Evolutionary conservation across 2,329 filamentous ascomycete genomes (phyloP).

Genomic region (Arthrobotrys megalospora): DNA sequence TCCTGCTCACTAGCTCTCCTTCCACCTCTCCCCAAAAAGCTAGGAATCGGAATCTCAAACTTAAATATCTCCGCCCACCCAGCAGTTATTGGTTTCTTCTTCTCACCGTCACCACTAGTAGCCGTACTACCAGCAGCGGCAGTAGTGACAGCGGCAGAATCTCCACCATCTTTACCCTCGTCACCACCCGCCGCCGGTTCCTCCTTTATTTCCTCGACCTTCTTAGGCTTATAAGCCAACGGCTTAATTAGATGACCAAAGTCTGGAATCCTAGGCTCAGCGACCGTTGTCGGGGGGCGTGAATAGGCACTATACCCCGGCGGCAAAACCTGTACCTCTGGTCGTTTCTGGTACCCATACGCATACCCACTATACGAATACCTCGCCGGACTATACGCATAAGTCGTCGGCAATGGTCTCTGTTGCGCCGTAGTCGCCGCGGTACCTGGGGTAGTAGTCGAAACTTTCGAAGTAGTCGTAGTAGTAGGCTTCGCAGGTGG

Average conservation of each 20-base stretch:
- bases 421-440: constrained; percentile 7
- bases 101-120: neutral
- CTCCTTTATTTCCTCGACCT: neutral
- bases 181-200: neutral
- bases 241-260: constrained; percentile 51
- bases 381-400: constrained; percentile 37
- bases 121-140: neutral
- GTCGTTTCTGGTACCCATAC: constrained; percentile 43
- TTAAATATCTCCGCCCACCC: constrained; percentile 42
- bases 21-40: constrained; percentile 28
- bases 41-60: constrained; percentile 52
- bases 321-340: constrained; percentile 45
- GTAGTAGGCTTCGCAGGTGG: constrained; percentile 4
- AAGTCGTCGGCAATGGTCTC: constrained; percentile 4
- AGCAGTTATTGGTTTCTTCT: constrained; percentile 2
- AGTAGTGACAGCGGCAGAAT: neutral
- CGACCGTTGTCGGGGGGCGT: constrained; percentile 18
- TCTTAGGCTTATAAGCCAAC: constrained; percentile 44
- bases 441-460: neutral
- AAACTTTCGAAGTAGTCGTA: neutral
- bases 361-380: constrained; percentile 43
- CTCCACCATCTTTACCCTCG: neutral
- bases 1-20: constrained; percentile 49
- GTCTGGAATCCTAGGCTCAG: constrained; percentile 30
- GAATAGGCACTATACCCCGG: constrained; percentile 52